These are phyloP conservation scores for Chaetomium cochliodes DNA, from an alignment of 495 filamentous ascomycete species.

Conservation along the genomic window DNA sequence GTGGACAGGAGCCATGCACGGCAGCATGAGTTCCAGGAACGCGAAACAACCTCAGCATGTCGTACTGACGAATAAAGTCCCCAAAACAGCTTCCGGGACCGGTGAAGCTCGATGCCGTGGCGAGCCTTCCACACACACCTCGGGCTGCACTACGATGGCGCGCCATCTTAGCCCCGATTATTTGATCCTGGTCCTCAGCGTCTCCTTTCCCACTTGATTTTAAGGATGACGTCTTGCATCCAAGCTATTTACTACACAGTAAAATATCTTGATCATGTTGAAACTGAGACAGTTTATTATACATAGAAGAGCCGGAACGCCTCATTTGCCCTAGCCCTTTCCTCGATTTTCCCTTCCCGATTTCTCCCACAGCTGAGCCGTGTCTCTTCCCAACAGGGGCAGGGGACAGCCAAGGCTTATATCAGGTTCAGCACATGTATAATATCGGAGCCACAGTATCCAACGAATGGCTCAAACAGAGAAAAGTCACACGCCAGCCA, in stretches of 20 bases:
- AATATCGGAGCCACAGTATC: conserved; percentile 20
- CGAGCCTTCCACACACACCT: conserved; percentile 4
- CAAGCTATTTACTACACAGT: not conserved
- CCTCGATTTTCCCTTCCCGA: not conserved
- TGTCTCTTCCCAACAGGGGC: not conserved
- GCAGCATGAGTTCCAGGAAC: conserved; percentile 8
- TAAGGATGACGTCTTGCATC: conserved; percentile 12
- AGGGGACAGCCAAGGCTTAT: conserved; percentile 16
- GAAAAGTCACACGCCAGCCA: conserved; percentile 10
- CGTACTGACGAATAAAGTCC: not conserved
- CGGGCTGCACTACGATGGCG: not conserved
- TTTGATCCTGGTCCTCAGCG: not conserved
- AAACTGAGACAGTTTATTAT: not conserved
- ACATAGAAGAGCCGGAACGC: not conserved
- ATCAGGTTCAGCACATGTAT: conserved; percentile 25
- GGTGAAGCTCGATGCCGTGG: conserved; percentile 3
- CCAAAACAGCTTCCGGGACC: conserved; percentile 12
- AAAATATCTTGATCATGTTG: too few species aligned
- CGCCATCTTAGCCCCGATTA: not conserved
- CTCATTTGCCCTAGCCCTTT: not conserved
- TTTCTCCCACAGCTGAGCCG: not conserved
- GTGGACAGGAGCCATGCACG: conserved; percentile 12
- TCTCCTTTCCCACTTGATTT: conserved; percentile 2
- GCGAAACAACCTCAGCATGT: conserved; percentile 10
- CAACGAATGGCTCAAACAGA: conserved; percentile 4